These are phyloP conservation scores for Cystoderma amianthinum DNA, from an alignment of 768 basidiomycete species.

Conservation along the genomic window DNA sequence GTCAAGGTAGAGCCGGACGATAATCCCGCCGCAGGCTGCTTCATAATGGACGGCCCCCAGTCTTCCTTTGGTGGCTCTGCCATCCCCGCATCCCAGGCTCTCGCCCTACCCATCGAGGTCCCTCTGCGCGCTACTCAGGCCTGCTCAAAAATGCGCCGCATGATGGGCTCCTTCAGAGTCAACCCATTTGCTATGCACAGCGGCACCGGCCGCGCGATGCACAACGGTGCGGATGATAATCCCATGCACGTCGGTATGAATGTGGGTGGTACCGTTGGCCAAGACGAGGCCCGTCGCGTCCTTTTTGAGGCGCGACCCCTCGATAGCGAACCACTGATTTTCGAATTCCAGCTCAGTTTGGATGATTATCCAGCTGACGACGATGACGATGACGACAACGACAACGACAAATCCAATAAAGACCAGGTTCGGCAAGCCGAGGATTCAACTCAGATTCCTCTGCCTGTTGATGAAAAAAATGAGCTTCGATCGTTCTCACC, in stretches of 20 bases:
- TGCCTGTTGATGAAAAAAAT: slow-evolving; percentile 11
- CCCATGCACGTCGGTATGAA: neutral
- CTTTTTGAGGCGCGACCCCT: slow-evolving; percentile 51
- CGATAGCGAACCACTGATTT: slow-evolving; percentile 50
- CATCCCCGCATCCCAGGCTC: slow-evolving; percentile 22
- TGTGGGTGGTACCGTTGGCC: neutral
- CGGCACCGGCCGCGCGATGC: slow-evolving; percentile 23
- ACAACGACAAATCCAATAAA: neutral
- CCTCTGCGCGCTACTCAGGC: slow-evolving; percentile 75
- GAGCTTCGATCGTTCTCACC: slow-evolving; percentile 31
- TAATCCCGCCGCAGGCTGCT: slow-evolving; percentile 19
- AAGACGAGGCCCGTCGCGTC: slow-evolving; percentile 13
- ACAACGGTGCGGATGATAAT: neutral
- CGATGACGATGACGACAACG: slow-evolving; percentile 1
- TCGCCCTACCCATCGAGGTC: slow-evolving; percentile 56
- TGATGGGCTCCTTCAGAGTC: slow-evolving; percentile 76
- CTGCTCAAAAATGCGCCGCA: slow-evolving; percentile 56
- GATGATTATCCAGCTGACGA: slow-evolving; percentile 6
- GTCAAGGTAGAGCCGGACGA: slow-evolving; percentile 34
- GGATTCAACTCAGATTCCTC: neutral
- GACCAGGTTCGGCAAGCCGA: no score
- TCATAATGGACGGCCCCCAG: slow-evolving; percentile 33
- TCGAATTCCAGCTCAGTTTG: slow-evolving; percentile 59
- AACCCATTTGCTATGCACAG: slow-evolving; percentile 71
- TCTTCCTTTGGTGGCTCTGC: neutral